Conservation (phyloP, 1,284 basidiomycete species). For the Tilletia indica region DNA sequence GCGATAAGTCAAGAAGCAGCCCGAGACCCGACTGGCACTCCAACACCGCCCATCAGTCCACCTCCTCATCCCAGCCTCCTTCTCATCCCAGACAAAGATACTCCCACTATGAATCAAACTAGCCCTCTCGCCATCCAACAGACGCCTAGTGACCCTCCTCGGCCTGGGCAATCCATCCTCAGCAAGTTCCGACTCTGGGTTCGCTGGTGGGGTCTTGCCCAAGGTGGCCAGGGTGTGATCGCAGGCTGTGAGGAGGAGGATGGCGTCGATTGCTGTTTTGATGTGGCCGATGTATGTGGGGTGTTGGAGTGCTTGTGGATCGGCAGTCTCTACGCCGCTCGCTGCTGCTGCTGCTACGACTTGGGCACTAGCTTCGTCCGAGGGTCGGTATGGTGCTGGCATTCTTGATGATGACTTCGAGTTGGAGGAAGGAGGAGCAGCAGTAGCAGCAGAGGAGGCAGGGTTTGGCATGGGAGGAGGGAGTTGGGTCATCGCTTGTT, state of each 20-base stretch:
- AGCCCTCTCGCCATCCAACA: slow-evolving; percentile 51
- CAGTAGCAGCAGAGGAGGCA: not conserved
- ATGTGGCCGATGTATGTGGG: slow-evolving; percentile 52
- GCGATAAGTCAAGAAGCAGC: slow-evolving; percentile 60
- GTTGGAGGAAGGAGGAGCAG: not conserved
- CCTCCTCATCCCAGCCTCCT: slow-evolving; percentile 58
- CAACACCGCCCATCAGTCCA: slow-evolving; percentile 61
- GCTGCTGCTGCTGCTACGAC: slow-evolving; percentile 11
- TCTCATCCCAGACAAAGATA: slow-evolving; percentile 55
- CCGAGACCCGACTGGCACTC: slow-evolving; percentile 60
- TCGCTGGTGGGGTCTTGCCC: not conserved
- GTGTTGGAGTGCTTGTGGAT: slow-evolving; percentile 26
- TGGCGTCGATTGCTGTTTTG: slow-evolving; percentile 53
- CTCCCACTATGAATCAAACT: slow-evolving; percentile 46
- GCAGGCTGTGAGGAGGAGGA: slow-evolving; percentile 50
- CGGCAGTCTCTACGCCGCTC: not conserved
- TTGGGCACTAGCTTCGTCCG: not conserved
- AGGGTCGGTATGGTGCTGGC: not conserved
- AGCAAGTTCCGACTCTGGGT: not conserved
- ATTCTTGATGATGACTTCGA: not conserved
- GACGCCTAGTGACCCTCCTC: slow-evolving; percentile 44
- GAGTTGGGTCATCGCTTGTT: not conserved
- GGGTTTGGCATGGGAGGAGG: not conserved
- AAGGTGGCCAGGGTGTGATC: slow-evolving; percentile 36
- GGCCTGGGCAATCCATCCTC: slow-evolving; percentile 32